Percentiles rank a stretch among this genome's conserved stretches.
Conservation (phyloP, 768 basidiomycete genomes). For the Boletus coccyginus region DNA sequence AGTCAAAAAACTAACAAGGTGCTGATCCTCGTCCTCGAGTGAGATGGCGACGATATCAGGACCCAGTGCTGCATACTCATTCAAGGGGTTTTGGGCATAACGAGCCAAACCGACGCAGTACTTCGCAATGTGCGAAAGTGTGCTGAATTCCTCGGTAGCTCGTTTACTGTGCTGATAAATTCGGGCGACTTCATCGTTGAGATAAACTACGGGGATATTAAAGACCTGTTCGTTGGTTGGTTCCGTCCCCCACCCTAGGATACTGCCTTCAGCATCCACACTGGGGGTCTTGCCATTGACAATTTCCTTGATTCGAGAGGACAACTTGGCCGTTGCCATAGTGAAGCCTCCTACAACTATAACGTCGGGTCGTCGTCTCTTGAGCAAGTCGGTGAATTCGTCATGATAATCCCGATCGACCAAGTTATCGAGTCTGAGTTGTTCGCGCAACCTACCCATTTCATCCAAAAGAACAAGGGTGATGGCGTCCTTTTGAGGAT, state of each 20-base stretch:
- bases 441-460: conserved; percentile 87
- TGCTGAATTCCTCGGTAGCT: conserved; percentile 78
- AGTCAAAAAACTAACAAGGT: conserved; percentile 54
- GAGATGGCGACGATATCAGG: conserved; percentile 78
- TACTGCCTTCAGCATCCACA: conserved; percentile 19
- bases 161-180: conserved; percentile 91
- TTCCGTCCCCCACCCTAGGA: conserved; percentile 27
- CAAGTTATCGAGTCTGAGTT: conserved; percentile 86
- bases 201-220: conserved; percentile 75
- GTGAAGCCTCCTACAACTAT: conserved; percentile 89
- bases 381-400: conserved; percentile 80
- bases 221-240: conserved; percentile 42
- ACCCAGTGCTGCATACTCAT: conserved; percentile 91
- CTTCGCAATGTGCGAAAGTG: conserved; percentile 72
- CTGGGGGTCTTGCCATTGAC: conserved; percentile 33
- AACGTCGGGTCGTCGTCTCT: conserved; percentile 81
- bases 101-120: conserved; percentile 95
- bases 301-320: conserved; percentile 60
- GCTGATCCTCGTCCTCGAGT: conserved; percentile 84
- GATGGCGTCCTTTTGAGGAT: conserved; percentile 88
- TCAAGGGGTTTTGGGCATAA: conserved; percentile 90
- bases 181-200: conserved; percentile 88
- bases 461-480: conserved; percentile 83
- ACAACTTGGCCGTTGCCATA: conserved; percentile 72
- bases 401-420: conserved; percentile 62